Percentiles rank a stretch among this genome's conserved stretches.
Evolutionary conservation across 192 early-diverging fungal genomes (phyloP).

Genomic region (Entomortierella chlamydospora): DNA sequence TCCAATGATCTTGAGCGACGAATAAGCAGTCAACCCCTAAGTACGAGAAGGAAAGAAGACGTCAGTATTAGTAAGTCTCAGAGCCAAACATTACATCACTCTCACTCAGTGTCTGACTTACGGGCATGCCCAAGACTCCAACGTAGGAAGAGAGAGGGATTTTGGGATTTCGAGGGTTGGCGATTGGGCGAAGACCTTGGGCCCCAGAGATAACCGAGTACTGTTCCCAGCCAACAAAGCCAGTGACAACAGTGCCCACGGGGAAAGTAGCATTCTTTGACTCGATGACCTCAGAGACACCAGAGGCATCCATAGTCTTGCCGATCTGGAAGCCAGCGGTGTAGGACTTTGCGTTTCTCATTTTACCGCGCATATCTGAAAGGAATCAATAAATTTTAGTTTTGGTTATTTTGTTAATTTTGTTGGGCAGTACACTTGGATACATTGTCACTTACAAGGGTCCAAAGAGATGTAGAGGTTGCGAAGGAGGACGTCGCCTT

Average conservation of each 20-base stretch:
- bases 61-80: neutral
- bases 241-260: conserved; percentile 73
- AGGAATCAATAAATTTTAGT: conserved; percentile 10
- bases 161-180: conserved; percentile 28
- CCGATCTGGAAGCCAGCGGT: conserved; percentile 50
- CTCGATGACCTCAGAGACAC: conserved; percentile 77
- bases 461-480: conserved; percentile 78
- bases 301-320: conserved; percentile 69
- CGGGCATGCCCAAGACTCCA: conserved; percentile 55
- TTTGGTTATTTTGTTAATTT: no score
- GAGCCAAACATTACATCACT: no score
- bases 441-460: conserved; percentile 81
- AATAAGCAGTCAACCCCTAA: conserved; percentile 58
- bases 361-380: conserved; percentile 55
- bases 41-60: conserved; percentile 10
- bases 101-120: neutral
- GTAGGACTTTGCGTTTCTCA: conserved; percentile 40
- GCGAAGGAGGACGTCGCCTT: conserved; percentile 68
- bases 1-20: conserved; percentile 63
- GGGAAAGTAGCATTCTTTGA: conserved; percentile 69
- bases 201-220: conserved; percentile 29
- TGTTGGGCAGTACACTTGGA: no score
- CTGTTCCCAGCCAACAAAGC: conserved; percentile 61
- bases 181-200: conserved; percentile 22
- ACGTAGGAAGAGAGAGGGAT: conserved; percentile 41